Conservation (phyloP, 1,284 basidiomycete genomes). For the Naganishia sp. region DNA sequence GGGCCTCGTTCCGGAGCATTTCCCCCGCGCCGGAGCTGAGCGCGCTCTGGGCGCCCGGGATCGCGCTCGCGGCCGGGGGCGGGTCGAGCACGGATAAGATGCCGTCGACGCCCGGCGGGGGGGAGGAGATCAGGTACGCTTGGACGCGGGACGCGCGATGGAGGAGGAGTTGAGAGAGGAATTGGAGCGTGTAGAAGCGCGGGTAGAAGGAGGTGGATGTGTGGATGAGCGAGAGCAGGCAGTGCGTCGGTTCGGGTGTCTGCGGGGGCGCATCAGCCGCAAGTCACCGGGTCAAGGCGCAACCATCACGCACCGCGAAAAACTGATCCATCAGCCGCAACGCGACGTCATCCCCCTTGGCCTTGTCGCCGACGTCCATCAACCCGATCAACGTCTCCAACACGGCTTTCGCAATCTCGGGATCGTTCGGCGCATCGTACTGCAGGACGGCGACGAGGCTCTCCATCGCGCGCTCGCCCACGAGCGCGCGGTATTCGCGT, state of each 20-base stretch:
- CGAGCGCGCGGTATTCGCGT: conserved; percentile 79
- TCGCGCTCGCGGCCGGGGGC: conserved; percentile 37
- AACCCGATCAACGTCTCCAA: conserved; percentile 74
- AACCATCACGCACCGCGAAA: not conserved
- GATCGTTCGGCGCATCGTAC: conserved; percentile 82
- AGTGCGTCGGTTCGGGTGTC: conserved; percentile 67
- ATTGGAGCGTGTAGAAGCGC: conserved; percentile 81
- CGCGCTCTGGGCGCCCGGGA: conserved; percentile 10
- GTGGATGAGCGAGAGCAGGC: conserved; percentile 73
- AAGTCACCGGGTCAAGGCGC: too few relatives aligned
- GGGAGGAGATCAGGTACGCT: conserved; percentile 70
- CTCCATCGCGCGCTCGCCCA: conserved; percentile 72
- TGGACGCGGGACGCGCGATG: conserved; percentile 80
- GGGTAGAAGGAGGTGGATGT: conserved; percentile 69
- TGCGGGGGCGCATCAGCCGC: conserved; percentile 24
- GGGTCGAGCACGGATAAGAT: conserved; percentile 50
- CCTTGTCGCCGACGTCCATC: conserved; percentile 51
- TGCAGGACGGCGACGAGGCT: conserved; percentile 77
- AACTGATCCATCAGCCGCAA: not conserved
- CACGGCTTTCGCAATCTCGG: conserved; percentile 84
- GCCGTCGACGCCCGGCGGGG: conserved; percentile 50
- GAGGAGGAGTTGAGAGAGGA: conserved; percentile 74
- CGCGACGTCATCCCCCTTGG: conserved; percentile 12
- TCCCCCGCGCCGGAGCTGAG: conserved; percentile 50
- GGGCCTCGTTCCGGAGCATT: conserved; percentile 63